Evolutionary conservation across 2,329 filamentous ascomycete genomes (phyloP).

Genomic region (Paradendryphiella salina): DNA sequence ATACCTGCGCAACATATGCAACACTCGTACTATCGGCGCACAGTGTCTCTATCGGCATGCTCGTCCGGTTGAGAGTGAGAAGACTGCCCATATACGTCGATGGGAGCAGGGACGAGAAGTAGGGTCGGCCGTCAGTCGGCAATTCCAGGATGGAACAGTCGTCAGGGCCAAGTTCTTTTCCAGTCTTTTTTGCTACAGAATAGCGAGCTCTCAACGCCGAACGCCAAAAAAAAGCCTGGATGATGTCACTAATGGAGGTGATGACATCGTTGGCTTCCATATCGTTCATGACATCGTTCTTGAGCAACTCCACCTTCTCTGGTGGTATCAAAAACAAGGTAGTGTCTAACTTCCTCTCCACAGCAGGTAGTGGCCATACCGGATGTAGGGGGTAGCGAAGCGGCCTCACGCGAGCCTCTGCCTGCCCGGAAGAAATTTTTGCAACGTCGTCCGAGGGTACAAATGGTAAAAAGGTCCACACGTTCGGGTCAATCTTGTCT

Average conservation of each 20-base stretch:
- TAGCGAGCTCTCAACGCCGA: conserved; percentile 44
- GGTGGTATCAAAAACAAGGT: conserved; percentile 41
- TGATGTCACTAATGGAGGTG: conserved; percentile 46
- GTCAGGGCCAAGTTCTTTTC: conserved; percentile 10
- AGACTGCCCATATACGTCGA: conserved; percentile 37
- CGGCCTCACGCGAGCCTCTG: conserved; percentile 4
- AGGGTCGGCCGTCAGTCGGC: conserved; percentile 37
- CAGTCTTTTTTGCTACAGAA: conserved; percentile 35
- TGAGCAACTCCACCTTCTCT: conserved; percentile 35
- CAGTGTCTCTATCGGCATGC: conserved; percentile 28
- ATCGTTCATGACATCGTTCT: conserved; percentile 35
- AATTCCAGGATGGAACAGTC: conserved; percentile 38
- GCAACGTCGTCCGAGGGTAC: conserved; percentile 18
- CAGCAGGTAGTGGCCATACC: conserved; percentile 37
- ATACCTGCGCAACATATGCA: conserved; percentile 22
- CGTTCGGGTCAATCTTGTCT: conserved; percentile 20
- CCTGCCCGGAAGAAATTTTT: neutral
- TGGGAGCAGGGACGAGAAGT: conserved; percentile 33
- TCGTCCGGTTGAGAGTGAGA: conserved; percentile 32
- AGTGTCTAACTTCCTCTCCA: conserved; percentile 33
- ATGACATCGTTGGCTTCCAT: conserved; percentile 24
- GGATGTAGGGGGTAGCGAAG: conserved; percentile 31
- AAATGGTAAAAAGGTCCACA: conserved; percentile 28
- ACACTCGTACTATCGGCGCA: conserved; percentile 27
- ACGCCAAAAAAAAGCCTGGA: conserved; percentile 50